Evolutionary conservation across 495 filamentous ascomycete genomes (phyloP).

Genomic region (Usnea hakonensis): DNA sequence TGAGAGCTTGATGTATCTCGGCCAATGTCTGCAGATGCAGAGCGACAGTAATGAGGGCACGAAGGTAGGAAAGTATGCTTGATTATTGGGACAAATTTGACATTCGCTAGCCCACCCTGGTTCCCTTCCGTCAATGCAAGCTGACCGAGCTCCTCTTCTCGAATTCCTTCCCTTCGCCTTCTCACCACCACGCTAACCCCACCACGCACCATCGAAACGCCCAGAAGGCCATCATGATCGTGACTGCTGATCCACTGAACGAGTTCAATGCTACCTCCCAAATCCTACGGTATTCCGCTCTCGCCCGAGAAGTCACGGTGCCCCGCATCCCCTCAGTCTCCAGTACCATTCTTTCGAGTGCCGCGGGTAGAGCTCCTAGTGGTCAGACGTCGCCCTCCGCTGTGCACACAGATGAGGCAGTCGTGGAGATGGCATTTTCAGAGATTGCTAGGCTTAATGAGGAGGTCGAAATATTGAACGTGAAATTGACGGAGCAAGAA

Average conservation of each 20-base stretch:
- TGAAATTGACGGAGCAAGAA: constrained; percentile 55
- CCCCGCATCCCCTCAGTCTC: constrained; percentile 76
- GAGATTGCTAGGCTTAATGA: constrained; percentile 68
- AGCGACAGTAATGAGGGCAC: constrained; percentile 63
- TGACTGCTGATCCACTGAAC: constrained; percentile 86
- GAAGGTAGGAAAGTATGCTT: constrained; percentile 49
- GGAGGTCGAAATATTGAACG: constrained; percentile 58
- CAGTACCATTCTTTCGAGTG: constrained; percentile 48
- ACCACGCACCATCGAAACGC: constrained; percentile 42
- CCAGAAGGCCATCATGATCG: constrained; percentile 91
- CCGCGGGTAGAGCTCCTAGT: constrained; percentile 32
- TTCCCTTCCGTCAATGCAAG: constrained; percentile 93
- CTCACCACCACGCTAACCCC: constrained; percentile 41
- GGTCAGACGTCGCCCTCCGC: constrained; percentile 44
- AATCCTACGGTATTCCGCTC: constrained; percentile 88
- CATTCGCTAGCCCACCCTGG: constrained; percentile 54
- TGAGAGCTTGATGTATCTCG: constrained; percentile 94
- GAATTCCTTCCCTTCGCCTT: constrained; percentile 75
- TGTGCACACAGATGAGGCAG: constrained; percentile 55
- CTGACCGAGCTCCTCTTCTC: constrained; percentile 94
- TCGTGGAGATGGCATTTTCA: constrained; percentile 55
- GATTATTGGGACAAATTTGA: not conserved
- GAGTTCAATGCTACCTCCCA: constrained; percentile 97
- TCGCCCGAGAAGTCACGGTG: constrained; percentile 88
- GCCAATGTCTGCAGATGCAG: constrained; percentile 95